A percentile compares a stretch with the other conserved stretches of the same genome.
phyloP scores from a whole-genome alignment of 768 basidiomycete species.

The Cubamyces sp. region DNA sequence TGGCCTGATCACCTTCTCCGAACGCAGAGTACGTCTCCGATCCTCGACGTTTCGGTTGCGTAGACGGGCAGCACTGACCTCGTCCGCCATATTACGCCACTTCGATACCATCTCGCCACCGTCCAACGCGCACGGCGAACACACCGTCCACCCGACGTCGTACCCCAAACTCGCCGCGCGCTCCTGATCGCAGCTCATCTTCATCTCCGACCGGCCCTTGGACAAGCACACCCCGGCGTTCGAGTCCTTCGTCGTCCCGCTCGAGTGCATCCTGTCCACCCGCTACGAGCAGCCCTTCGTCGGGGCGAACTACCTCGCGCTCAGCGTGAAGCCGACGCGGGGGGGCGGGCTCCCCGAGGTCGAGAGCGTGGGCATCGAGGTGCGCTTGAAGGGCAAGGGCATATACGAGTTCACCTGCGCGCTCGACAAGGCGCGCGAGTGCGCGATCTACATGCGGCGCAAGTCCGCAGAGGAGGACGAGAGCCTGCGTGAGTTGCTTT shows the following conservation, averaged over 20 bases:
- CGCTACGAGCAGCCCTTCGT: constrained; percentile 80
- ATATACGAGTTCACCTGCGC: constrained; percentile 76
- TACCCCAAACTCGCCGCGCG: background rate
- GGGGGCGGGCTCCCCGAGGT: constrained; percentile 70
- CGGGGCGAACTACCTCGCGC: constrained; percentile 63
- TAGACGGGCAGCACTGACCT: background rate
- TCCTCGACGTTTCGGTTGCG: too few species aligned
- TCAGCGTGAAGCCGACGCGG: constrained; percentile 68
- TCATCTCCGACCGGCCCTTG: constrained; percentile 38
- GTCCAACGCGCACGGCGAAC: background rate
- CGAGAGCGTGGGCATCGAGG: constrained; percentile 61
- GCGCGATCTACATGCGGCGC: constrained; percentile 74
- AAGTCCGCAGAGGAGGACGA: constrained; percentile 61
- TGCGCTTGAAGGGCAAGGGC: constrained; percentile 67
- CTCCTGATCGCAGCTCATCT: constrained; percentile 57
- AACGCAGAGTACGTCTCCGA: constrained; percentile 61
- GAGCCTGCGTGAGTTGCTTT: constrained; percentile 57
- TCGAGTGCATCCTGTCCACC: constrained; percentile 66
- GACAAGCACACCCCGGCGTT: constrained; percentile 32
- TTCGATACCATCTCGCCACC: constrained; percentile 7
- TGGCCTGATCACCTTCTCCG: constrained; percentile 68
- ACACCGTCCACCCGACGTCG: background rate
- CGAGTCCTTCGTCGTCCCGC: constrained; percentile 56
- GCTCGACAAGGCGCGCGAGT: constrained; percentile 78
- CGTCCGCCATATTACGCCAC: background rate